Evolutionary conservation across 2,329 filamentous ascomycete species (phyloP), one percentile per base, ranked within the genome.

Genomic region (Aspergillus jensenii): DNA sequence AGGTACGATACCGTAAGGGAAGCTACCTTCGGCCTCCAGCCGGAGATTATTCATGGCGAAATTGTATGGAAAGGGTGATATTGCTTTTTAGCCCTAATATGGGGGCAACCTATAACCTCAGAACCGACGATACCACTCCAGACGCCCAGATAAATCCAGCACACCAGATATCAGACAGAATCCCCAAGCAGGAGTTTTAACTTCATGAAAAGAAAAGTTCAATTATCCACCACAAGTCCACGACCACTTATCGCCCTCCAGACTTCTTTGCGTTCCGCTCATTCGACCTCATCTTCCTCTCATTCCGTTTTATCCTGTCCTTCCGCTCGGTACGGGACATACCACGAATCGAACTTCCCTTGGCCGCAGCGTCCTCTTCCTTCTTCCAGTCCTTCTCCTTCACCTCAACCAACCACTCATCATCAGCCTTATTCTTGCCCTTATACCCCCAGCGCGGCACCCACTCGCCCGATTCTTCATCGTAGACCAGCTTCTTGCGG

Each of bases 381-480:
- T 85, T 86, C 74, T 88, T 85, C 74, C 89, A 87, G 68, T 85
- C 84, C 71, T 89, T 85, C 71, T 89, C 85, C 71, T 96, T 89
- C 54, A 99, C 88, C 84, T 98, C 95, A 59, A 97, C 91, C 66
- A 97, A 80, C 90, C 93, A 96, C 70, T 96, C 88, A 63, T 86
- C 82, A 19, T 85, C 89, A 61, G 87, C 87, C 81, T 95, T 93
- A 76, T 95, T 95, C 74, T 90, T 87, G 60, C 89, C 93, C 79
- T 93, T 90, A 80, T 95, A 96, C 0, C 95, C 95, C 91, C 93
- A 99, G 77, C 92, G 93, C 62, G 90, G 89, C 72, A 91, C 90
- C 91, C 92, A 98, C 74, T 95, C 90, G 64, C 90, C 90, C 33
- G 81, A 90, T 59, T 83, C 86, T 76, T 96, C 90, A 76, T 98